Evolutionary conservation across 2,329 filamentous ascomycete species (phyloP), one percentile per base, ranked within the genome.

Genomic region (Epichloe sibirici): DNA sequence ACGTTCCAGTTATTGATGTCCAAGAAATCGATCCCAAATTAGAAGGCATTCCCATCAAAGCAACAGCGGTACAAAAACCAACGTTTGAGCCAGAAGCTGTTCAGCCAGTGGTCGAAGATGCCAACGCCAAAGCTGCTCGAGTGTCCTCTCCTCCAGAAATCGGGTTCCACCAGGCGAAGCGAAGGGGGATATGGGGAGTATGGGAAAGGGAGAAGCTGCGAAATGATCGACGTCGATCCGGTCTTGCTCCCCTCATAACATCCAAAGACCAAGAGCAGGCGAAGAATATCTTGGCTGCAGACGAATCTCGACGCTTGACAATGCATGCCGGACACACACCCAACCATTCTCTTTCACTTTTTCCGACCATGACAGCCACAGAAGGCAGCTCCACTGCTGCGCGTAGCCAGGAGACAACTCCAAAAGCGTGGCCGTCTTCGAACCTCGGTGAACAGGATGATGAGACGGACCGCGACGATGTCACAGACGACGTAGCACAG

Each of bases 311-410:
- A 48, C 71, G 80, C 45, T 72, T 82, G 42, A 81, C 73, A 0
- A 78, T 83, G 73, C 75, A 83, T 62, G 80, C 80, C 21, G 80
- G 80, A 1, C 80, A 83, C 63, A 83, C 80, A 2, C 80, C 80
- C 6, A 82, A 74, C 49, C 79, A 82, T 61, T 80, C 78, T 1
- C 66, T 81, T 11, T 79, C 79, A 4, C 64, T 74, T 2, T 64
- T 79, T 15, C 69, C 71, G 5, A 75, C 73, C 9, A 66, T 71
- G 45, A 66, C 68, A 8, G 70, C 70, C 12, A 74, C 73, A 2
- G 69, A 65, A 11, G 55, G 61, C 28, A 60, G 57, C 51, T 62
- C 64, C 12, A 55, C 62, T 9, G 52, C 57, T 9, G 62, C 57
- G 9, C 60, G 56, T 28, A 66, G 63, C 48, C 62, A 62, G 37